A percentile compares a stretch with the other conserved stretches of the same genome.
Evolutionary conservation across 495 filamentous ascomycete species (phyloP).

Genomic region (Cercophora samala): DNA sequence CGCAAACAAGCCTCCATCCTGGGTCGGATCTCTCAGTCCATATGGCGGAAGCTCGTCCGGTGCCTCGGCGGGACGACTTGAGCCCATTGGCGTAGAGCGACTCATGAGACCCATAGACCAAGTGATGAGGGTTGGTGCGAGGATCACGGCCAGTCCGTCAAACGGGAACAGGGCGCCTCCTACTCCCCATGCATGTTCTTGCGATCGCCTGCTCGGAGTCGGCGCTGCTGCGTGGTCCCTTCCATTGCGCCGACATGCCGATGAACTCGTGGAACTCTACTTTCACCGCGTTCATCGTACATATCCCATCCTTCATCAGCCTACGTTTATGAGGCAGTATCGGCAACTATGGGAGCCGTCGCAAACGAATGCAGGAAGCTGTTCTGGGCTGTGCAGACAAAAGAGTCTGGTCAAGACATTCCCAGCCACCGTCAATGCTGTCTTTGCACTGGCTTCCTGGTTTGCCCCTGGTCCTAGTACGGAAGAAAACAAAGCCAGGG

Average conservation of each 20-base stretch:
- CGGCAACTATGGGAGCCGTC: constrained; percentile 6
- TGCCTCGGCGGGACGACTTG: background rate
- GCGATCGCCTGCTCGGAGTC: background rate
- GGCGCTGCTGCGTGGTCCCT: constrained; percentile 8
- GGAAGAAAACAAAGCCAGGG: background rate
- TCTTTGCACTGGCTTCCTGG: constrained; percentile 9
- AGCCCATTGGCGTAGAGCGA: constrained; percentile 5
- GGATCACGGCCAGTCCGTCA: background rate
- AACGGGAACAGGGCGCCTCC: background rate
- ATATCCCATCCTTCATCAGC: constrained; percentile 11
- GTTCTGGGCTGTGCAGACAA: constrained; percentile 1
- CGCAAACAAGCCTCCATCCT: background rate
- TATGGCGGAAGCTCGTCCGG: background rate
- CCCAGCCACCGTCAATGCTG: constrained; percentile 8
- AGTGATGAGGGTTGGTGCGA: background rate
- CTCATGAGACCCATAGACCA: constrained; percentile 3
- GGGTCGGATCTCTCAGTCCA: background rate
- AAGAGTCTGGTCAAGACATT: constrained; percentile 7
- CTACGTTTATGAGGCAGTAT: constrained; percentile 11
- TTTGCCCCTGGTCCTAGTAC: background rate
- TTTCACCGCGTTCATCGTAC: constrained; percentile 10
- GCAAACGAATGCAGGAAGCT: background rate
- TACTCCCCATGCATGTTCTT: background rate
- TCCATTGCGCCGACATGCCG: constrained; percentile 5
- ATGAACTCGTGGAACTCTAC: constrained; percentile 6